These are phyloP conservation scores for Penicillium tannophilum DNA, from an alignment of 495 filamentous ascomycete genomes.

Conservation along the genomic window DNA sequence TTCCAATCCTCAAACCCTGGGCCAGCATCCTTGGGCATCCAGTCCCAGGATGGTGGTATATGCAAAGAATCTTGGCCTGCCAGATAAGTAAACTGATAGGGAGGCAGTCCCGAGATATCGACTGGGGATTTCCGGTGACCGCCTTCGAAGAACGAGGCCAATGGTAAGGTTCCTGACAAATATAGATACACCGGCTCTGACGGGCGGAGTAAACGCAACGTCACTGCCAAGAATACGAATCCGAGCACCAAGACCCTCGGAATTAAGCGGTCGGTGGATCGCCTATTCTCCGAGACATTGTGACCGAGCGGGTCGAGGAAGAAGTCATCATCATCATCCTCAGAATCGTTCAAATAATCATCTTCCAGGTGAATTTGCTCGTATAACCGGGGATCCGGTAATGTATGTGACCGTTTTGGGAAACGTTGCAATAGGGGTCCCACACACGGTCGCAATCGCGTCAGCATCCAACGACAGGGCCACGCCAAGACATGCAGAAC, in stretches of 20 bases:
- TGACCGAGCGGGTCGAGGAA: not conserved
- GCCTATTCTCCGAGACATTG: not conserved
- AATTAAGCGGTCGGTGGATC: slow-evolving; percentile 1
- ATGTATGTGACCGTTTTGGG: slow-evolving; percentile 7
- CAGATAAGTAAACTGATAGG: slow-evolving; percentile 26
- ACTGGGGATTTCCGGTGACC: slow-evolving; percentile 28
- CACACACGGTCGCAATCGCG: slow-evolving; percentile 18
- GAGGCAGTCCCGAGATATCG: slow-evolving; percentile 24
- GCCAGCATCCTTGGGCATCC: slow-evolving; percentile 31
- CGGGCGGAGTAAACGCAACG: slow-evolving; percentile 34
- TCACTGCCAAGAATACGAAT: slow-evolving; percentile 19
- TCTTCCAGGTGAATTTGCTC: slow-evolving; percentile 34
- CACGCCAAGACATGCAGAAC: slow-evolving; percentile 35
- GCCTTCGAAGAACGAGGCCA: slow-evolving; percentile 30
- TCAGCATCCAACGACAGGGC: slow-evolving; percentile 29
- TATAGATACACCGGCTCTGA: slow-evolving; percentile 35
- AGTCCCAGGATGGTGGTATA: slow-evolving; percentile 27
- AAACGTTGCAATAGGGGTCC: slow-evolving; percentile 11
- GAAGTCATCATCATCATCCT: slow-evolving; percentile 27
- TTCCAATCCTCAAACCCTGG: slow-evolving; percentile 39
- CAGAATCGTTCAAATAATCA: slow-evolving; percentile 32
- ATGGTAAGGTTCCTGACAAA: slow-evolving; percentile 33
- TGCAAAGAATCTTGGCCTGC: slow-evolving; percentile 25
- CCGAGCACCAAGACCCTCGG: slow-evolving; percentile 11
- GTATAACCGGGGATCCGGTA: slow-evolving; percentile 34